phyloP scores from a whole-genome alignment of 805 yeast species.

The Brettanomyces custersianus region DNA sequence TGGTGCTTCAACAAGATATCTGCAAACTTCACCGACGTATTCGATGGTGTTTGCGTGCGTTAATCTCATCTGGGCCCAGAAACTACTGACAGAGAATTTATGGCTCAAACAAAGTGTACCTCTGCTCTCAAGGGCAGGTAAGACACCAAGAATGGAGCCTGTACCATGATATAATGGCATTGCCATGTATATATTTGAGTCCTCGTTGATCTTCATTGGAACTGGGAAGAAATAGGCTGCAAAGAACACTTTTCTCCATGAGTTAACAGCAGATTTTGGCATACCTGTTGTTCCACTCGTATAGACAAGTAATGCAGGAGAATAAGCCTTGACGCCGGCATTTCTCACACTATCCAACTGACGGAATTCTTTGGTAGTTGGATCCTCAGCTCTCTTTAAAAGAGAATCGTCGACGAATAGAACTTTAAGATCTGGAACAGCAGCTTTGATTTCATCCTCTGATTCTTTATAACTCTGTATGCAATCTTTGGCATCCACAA shows the following conservation, averaged over 20 bases:
- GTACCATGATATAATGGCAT: slow-evolving; percentile 97
- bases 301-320: slow-evolving; percentile 66
- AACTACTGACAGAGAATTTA: slow-evolving; percentile 73
- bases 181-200: slow-evolving; percentile 67
- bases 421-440: slow-evolving; percentile 22
- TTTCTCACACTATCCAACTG: slow-evolving; percentile 51
- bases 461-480: slow-evolving; percentile 37
- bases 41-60: slow-evolving; percentile 73
- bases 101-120: slow-evolving; percentile 71
- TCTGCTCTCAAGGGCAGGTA: slow-evolving; percentile 52
- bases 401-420: slow-evolving; percentile 15
- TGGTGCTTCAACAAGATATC: slow-evolving; percentile 64
- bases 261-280: slow-evolving; percentile 89
- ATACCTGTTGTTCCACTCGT: slow-evolving; percentile 94
- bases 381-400: slow-evolving; percentile 8
- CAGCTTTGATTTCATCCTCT: slow-evolving; percentile 24
- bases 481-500: slow-evolving; percentile 67
- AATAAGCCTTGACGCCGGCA: slow-evolving; percentile 45
- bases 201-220: slow-evolving; percentile 48
- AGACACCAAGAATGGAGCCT: slow-evolving; percentile 77
- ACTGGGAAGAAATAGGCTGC: slow-evolving; percentile 65
- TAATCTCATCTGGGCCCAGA: slow-evolving; percentile 82
- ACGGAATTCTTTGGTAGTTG: slow-evolving; percentile 38
- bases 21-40: slow-evolving; percentile 92
- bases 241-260: slow-evolving; percentile 76